Evolutionary conservation across 1,139 yeast genomes (phyloP).

Genomic region (Taiozyma sp.): DNA sequence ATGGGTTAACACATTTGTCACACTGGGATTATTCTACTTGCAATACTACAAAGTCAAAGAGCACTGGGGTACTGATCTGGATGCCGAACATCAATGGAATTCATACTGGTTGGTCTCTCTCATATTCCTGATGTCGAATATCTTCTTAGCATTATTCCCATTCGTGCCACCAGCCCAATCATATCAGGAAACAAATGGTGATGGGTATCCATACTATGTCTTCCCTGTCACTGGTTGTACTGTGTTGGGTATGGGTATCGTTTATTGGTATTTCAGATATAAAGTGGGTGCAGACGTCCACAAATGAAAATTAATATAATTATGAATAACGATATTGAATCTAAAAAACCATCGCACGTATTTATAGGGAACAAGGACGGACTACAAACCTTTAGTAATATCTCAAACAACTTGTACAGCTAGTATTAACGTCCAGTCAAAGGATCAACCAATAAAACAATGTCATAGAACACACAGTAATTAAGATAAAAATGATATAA

Average conservation of each 20-base stretch:
- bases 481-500: too few relatives aligned
- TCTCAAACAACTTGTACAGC: background rate
- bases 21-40: conserved; percentile 38
- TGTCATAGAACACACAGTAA: background rate
- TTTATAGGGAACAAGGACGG: too few relatives aligned
- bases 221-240: conserved; percentile 51
- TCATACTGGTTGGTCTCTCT: conserved; percentile 23
- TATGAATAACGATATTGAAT: too few relatives aligned
- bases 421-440: background rate
- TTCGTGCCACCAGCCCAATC: conserved; percentile 44
- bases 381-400: too few relatives aligned
- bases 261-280: conserved; percentile 30
- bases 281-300: background rate
- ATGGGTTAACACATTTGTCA: conserved; percentile 40
- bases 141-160: conserved; percentile 51
- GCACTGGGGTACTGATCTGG: conserved; percentile 26
- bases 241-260: conserved; percentile 41
- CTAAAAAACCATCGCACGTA: too few relatives aligned
- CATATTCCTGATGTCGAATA: conserved; percentile 42
- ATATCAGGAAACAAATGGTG: conserved; percentile 18
- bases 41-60: conserved; percentile 30
- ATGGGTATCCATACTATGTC: conserved; percentile 47
- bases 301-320: background rate
- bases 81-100: conserved; percentile 23
- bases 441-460: background rate